These are phyloP conservation scores for Anthoceros angustus DNA, from an alignment of 225 moss, liverwort and hornwort genomes.

Conservation along the genomic window DNA sequence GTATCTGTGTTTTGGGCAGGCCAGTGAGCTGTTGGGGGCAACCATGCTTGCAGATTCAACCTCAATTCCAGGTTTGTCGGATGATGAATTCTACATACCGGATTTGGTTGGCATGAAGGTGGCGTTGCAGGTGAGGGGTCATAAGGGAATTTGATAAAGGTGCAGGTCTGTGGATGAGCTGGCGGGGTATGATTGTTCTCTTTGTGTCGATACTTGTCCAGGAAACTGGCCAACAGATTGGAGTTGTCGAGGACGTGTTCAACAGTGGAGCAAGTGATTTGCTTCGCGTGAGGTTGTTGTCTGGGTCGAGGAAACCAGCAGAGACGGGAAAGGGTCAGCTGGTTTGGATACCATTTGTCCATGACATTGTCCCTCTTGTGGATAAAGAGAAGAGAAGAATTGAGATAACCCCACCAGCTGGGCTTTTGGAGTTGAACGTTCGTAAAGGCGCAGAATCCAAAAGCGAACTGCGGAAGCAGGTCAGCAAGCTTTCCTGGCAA, in stretches of 20 bases:
- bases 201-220: conserved; percentile 13
- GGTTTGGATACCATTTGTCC: conserved; percentile 91
- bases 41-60: conserved; percentile 52
- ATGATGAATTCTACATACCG: conserved; percentile 59
- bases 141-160: background rate
- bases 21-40: conserved; percentile 63
- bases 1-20: conserved; percentile 25
- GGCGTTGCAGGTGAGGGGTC: conserved; percentile 38
- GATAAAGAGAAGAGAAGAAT: conserved; percentile 43
- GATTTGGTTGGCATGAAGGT: conserved; percentile 86
- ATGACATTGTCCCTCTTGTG: conserved; percentile 73
- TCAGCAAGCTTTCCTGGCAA: conserved; percentile 9
- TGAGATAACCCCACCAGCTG: conserved; percentile 69
- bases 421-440: conserved; percentile 73
- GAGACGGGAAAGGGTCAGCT: conserved; percentile 17
- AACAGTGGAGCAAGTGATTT: conserved; percentile 64
- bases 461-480: conserved; percentile 49
- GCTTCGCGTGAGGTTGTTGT: conserved; percentile 44
- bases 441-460: conserved; percentile 31
- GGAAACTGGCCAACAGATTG: conserved; percentile 59
- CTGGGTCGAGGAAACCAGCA: conserved; percentile 7
- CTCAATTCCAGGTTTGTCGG: conserved; percentile 34
- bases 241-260: conserved; percentile 62
- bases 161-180: too few relatives aligned
- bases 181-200: background rate